Conservation (phyloP, 176 grass and related monocot genomes). For the Rhynchospora breviuscula region DNA sequence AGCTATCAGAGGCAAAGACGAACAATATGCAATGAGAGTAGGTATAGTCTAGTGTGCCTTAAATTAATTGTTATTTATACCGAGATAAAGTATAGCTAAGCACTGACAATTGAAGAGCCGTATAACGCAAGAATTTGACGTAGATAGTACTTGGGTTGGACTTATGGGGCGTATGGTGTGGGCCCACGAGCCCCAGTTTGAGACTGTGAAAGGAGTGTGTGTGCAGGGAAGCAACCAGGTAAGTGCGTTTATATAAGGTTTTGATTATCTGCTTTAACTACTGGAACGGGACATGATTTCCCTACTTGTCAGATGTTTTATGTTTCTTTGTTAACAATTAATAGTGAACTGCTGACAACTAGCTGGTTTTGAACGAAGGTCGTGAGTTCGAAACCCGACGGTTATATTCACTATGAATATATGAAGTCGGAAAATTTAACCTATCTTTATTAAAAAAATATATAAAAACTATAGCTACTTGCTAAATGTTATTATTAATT, state of each 20-base stretch:
- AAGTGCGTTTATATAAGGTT: not conserved
- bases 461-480: no score
- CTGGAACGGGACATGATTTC: not conserved
- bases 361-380: no score
- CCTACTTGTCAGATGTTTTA: not conserved
- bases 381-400: no score
- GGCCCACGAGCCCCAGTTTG: not conserved
- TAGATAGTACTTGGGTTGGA: not conserved
- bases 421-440: no score
- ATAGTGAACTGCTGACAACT: no score
- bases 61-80: not conserved
- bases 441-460: no score
- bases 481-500: no score
- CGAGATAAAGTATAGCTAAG: not conserved
- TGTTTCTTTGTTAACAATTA: not conserved
- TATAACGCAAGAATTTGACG: not conserved
- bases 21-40: not conserved
- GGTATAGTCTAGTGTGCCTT: not conserved
- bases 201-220: not conserved
- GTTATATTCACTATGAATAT: no score
- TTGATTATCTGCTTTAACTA: not conserved
- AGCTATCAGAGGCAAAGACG: not conserved
- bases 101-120: slow-evolving; percentile 7
- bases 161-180: not conserved
- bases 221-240: not conserved